These are phyloP conservation scores for Diaporthe longicolla DNA, from an alignment of 2,329 filamentous ascomycete genomes.

Conservation along the genomic window DNA sequence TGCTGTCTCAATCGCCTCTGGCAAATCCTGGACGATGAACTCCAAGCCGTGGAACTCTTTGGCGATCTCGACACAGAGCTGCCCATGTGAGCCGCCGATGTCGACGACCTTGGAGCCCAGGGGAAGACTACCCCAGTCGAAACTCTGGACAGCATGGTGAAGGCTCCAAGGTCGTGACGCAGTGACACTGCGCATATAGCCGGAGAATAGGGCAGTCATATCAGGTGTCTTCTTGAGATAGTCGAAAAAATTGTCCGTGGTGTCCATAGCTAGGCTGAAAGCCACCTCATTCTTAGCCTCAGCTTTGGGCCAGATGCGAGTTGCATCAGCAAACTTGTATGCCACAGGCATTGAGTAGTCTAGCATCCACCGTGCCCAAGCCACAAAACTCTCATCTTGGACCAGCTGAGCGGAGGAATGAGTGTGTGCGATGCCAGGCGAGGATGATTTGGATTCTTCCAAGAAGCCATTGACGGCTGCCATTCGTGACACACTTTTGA, in stretches of 20 bases:
- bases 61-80: slow-evolving; percentile 8
- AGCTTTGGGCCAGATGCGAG: background rate
- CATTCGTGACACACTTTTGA: slow-evolving; percentile 15
- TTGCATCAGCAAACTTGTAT: slow-evolving; percentile 10
- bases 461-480: slow-evolving; percentile 5
- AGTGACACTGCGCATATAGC: slow-evolving; percentile 1
- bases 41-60: slow-evolving; percentile 3
- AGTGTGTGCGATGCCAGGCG: slow-evolving; percentile 12
- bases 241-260: slow-evolving; percentile 2
- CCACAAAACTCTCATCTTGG: background rate
- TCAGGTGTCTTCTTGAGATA: slow-evolving; percentile 15
- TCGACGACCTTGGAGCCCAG: slow-evolving; percentile 1
- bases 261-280: slow-evolving; percentile 3
- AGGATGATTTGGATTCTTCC: slow-evolving; percentile 12
- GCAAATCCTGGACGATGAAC: slow-evolving; percentile 24
- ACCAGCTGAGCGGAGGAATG: background rate
- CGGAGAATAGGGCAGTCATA: slow-evolving; percentile 1
- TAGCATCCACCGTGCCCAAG: slow-evolving; percentile 18
- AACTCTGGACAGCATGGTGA: slow-evolving; percentile 1
- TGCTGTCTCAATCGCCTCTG: slow-evolving; percentile 18
- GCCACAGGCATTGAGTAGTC: slow-evolving; percentile 13
- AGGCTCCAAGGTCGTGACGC: slow-evolving; percentile 16
- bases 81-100: slow-evolving; percentile 16
- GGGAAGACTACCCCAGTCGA: slow-evolving; percentile 10
- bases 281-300: slow-evolving; percentile 4